Evolutionary conservation across 2,329 filamentous ascomycete species (phyloP).

Genomic region (Pseudogymnoascus sp.): DNA sequence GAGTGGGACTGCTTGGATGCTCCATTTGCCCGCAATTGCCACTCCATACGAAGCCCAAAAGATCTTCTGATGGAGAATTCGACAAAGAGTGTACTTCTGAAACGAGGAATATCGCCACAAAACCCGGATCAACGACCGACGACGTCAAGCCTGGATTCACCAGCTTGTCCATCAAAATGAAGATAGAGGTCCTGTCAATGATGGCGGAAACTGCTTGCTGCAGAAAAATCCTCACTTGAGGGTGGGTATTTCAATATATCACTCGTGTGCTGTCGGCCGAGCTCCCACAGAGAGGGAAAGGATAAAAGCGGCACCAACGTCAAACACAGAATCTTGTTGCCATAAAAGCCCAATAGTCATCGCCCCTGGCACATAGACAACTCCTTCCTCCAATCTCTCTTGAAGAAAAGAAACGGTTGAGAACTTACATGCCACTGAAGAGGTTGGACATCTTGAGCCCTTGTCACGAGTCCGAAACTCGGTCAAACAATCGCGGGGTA

Average conservation of each 20-base stretch:
- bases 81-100: neutral
- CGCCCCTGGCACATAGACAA: neutral
- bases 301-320: neutral
- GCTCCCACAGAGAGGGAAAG: neutral
- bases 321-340: constrained; percentile 4
- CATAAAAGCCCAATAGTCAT: neutral
- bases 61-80: neutral
- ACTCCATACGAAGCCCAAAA: neutral
- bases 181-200: neutral
- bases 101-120: neutral
- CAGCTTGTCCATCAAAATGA: neutral
- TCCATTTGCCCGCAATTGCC: neutral
- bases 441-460: constrained; percentile 27
- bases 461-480: constrained; percentile 4
- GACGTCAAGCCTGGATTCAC: neutral
- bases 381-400: neutral
- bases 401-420: neutral
- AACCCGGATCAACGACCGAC: neutral
- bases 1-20: neutral
- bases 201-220: neutral
- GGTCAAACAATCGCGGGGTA: constrained; percentile 5
- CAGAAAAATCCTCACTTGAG: neutral
- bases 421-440: constrained; percentile 31
- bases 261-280: neutral
- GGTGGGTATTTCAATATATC: neutral